phyloP scores from a whole-genome alignment of 306 rosid genomes.

The Cicer arietinum region DNA sequence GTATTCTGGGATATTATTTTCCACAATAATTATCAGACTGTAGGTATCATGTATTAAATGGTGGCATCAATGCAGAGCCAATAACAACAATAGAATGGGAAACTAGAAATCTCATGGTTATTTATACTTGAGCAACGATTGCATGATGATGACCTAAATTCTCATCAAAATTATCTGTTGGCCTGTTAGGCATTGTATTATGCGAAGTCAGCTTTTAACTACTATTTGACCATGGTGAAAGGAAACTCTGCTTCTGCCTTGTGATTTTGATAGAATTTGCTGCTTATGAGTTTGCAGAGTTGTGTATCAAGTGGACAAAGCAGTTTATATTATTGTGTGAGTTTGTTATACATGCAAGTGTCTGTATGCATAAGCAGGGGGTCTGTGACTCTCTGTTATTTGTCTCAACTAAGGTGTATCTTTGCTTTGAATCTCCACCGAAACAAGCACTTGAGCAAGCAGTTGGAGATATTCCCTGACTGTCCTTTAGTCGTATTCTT shows the following conservation, averaged over 20 bases:
- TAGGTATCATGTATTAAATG: neutral
- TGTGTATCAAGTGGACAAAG: neutral
- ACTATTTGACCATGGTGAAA: constrained; percentile 8
- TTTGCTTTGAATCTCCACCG: constrained; percentile 17
- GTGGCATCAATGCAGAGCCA: neutral
- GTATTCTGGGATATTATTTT: constrained; percentile 18
- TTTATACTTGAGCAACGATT: neutral
- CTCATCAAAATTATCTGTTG: neutral
- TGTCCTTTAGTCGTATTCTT: neutral
- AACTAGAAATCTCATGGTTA: neutral
- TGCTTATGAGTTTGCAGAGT: neutral
- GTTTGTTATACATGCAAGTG: neutral
- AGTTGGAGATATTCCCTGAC: neutral
- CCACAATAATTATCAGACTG: neutral
- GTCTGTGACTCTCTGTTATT: neutral
- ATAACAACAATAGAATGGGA: neutral
- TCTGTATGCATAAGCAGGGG: neutral
- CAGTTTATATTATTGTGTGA: neutral
- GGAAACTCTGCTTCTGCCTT: constrained; percentile 1
- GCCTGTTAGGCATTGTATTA: neutral
- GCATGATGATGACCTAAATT: neutral
- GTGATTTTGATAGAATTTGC: neutral
- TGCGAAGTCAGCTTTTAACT: neutral
- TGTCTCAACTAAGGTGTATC: constrained; percentile 17
- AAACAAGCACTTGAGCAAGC: neutral